A percentile compares a stretch with the other conserved stretches of the same genome.
Evolutionary conservation across 225 moss, liverwort and hornwort genomes (phyloP).

Genomic region (Pleurozium schreberi): DNA sequence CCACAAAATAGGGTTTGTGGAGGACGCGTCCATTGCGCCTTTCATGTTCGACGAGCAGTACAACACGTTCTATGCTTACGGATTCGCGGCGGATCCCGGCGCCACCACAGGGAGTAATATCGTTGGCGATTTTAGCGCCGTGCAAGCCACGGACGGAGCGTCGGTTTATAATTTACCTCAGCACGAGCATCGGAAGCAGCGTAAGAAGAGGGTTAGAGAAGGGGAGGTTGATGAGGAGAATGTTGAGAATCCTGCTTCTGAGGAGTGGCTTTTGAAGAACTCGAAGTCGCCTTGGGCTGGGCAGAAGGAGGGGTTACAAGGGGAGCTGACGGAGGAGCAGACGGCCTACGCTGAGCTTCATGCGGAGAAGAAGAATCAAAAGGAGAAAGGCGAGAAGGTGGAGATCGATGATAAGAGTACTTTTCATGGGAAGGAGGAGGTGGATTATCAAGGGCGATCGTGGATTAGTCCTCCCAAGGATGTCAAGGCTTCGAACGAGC

Average conservation of each 20-base stretch:
- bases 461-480: constrained; percentile 96
- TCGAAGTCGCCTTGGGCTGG: constrained; percentile 90
- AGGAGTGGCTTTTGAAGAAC: constrained; percentile 77
- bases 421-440: constrained; percentile 94
- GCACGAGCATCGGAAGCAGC: constrained; percentile 81
- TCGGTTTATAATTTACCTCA: constrained; percentile 88
- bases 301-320: constrained; percentile 63
- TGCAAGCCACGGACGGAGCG: constrained; percentile 45
- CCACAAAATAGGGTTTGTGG: constrained; percentile 89
- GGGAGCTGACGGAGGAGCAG: constrained; percentile 90
- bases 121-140: constrained; percentile 55
- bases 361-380: constrained; percentile 71
- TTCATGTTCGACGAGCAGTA: constrained; percentile 99
- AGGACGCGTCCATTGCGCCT: constrained; percentile 83
- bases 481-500: constrained; percentile 85
- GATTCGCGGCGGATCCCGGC: constrained; percentile 86
- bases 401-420: constrained; percentile 83
- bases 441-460: constrained; percentile 89
- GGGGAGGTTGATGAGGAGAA: constrained; percentile 53
- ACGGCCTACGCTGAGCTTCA: constrained; percentile 64
- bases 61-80: constrained; percentile 82
- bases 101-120: constrained; percentile 50
- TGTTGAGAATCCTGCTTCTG: constrained; percentile 63
- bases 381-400: constrained; percentile 69
- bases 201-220: constrained; percentile 42